These are phyloP conservation scores for Amylostereum areolatum DNA, from an alignment of 1,284 basidiomycete species.

Conservation along the genomic window DNA sequence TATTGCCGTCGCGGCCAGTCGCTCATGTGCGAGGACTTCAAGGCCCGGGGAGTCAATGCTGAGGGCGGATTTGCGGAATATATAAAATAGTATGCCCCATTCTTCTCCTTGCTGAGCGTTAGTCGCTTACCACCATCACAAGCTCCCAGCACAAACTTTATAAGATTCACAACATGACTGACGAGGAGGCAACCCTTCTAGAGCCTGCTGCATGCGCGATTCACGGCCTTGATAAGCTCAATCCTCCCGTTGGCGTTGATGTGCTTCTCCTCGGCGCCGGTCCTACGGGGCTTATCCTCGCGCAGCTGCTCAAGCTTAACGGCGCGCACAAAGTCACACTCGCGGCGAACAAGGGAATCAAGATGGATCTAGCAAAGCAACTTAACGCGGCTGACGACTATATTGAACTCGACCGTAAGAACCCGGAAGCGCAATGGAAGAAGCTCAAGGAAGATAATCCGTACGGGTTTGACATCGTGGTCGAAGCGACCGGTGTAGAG, in stretches of 20 bases:
- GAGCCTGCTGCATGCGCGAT: slow-evolving; percentile 87
- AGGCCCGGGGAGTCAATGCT: slow-evolving; percentile 67
- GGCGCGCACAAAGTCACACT: slow-evolving; percentile 73
- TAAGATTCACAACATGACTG: slow-evolving; percentile 80
- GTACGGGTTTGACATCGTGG: slow-evolving; percentile 83
- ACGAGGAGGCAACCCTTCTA: slow-evolving; percentile 83
- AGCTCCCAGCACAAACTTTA: slow-evolving; percentile 70
- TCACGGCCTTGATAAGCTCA: slow-evolving; percentile 83
- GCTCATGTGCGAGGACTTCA: slow-evolving; percentile 75
- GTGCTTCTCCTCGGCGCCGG: slow-evolving; percentile 76
- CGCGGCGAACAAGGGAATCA: slow-evolving; percentile 82
- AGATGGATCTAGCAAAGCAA: slow-evolving; percentile 76
- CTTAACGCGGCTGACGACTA: slow-evolving; percentile 77
- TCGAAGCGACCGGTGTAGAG: slow-evolving; percentile 83
- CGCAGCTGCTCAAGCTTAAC: slow-evolving; percentile 81
- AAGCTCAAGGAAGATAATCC: slow-evolving; percentile 74
- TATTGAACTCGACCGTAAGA: slow-evolving; percentile 71
- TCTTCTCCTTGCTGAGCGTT: not conserved
- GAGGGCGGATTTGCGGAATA: slow-evolving; percentile 88
- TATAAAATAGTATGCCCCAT: slow-evolving; percentile 58
- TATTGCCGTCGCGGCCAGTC: slow-evolving; percentile 75
- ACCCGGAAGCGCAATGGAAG: slow-evolving; percentile 76
- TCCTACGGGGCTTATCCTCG: slow-evolving; percentile 78
- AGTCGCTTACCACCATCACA: slow-evolving; percentile 3
- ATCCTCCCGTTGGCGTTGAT: slow-evolving; percentile 70